Evolutionary conservation across 805 yeast genomes (phyloP).

Genomic region (Isabelozyma rhagii): DNA sequence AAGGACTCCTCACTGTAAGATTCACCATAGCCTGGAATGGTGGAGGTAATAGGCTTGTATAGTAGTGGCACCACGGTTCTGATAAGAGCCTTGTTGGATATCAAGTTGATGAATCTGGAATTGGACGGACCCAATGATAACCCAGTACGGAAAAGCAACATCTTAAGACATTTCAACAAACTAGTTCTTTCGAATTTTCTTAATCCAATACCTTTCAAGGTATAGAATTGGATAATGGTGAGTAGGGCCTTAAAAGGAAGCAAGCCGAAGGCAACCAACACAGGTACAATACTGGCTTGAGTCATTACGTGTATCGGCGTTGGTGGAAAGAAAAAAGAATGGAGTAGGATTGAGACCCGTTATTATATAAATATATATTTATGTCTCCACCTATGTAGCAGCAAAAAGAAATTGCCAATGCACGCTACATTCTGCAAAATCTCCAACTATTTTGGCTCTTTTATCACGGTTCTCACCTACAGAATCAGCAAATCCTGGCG

Average conservation of each 20-base stretch:
- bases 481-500: too few species aligned
- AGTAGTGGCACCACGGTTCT: slow-evolving; percentile 4
- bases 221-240: background rate
- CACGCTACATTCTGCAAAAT: too few species aligned
- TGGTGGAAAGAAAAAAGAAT: too few species aligned
- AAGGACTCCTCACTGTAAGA: slow-evolving; percentile 24
- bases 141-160: slow-evolving; percentile 9
- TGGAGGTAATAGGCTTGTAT: slow-evolving; percentile 1
- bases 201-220: slow-evolving; percentile 4
- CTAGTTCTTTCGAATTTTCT: slow-evolving; percentile 9
- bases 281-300: background rate
- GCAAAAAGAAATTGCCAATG: too few species aligned
- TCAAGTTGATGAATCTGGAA: slow-evolving; percentile 1
- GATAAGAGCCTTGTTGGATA: slow-evolving; percentile 7
- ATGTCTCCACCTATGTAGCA: too few species aligned
- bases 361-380: too few species aligned
- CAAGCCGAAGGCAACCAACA: background rate
- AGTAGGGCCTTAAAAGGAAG: background rate
- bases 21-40: slow-evolving; percentile 30
- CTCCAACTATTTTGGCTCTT: too few species aligned
- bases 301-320: too few species aligned
- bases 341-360: too few species aligned
- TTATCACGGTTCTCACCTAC: too few species aligned
- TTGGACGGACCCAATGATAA: slow-evolving; percentile 6
- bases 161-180: slow-evolving; percentile 7